These are phyloP conservation scores for Phytophthora sansomeana DNA, from an alignment of 352 stramenopile genomes.

Conservation along the genomic window DNA sequence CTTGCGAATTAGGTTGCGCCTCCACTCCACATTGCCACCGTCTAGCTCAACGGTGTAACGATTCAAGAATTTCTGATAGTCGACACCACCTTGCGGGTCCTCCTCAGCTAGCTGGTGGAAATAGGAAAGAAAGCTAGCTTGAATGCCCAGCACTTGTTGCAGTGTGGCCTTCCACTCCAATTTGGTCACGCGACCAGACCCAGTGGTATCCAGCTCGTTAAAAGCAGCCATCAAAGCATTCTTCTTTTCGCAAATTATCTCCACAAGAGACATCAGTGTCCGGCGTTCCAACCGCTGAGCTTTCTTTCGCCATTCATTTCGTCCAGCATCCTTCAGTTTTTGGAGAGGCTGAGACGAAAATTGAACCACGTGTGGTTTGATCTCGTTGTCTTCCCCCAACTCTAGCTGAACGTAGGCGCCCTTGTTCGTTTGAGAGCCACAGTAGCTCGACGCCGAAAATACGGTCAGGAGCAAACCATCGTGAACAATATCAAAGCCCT, in stretches of 20 bases:
- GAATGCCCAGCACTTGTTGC: slow-evolving; percentile 64
- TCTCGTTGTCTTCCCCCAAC: slow-evolving; percentile 68
- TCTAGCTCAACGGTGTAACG: slow-evolving; percentile 78
- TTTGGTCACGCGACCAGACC: slow-evolving; percentile 60
- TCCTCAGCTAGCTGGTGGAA: slow-evolving; percentile 66
- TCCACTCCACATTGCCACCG: slow-evolving; percentile 68
- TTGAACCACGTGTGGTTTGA: slow-evolving; percentile 93
- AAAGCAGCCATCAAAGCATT: slow-evolving; percentile 60
- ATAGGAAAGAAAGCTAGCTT: slow-evolving; percentile 77
- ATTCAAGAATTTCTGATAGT: slow-evolving; percentile 82
- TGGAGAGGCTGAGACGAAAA: slow-evolving; percentile 91
- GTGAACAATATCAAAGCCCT: slow-evolving; percentile 92
- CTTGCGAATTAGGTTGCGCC: slow-evolving; percentile 68
- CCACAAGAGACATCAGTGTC: slow-evolving; percentile 81
- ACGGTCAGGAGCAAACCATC: slow-evolving; percentile 90
- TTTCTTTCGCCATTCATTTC: slow-evolving; percentile 87
- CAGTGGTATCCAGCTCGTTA: slow-evolving; percentile 43
- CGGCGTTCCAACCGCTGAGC: slow-evolving; percentile 68
- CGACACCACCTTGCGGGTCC: slow-evolving; percentile 54
- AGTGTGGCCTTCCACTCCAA: slow-evolving; percentile 76
- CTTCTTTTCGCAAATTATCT: slow-evolving; percentile 87
- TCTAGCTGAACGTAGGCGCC: slow-evolving; percentile 79
- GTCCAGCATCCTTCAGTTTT: slow-evolving; percentile 65
- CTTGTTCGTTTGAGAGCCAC: slow-evolving; percentile 92
- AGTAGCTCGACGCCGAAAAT: slow-evolving; percentile 94